Percentiles rank a stretch among this genome's conserved stretches.
Evolutionary conservation across 371 early-diverging fungal genomes (phyloP).

Genomic region (Coemansia linderi): DNA sequence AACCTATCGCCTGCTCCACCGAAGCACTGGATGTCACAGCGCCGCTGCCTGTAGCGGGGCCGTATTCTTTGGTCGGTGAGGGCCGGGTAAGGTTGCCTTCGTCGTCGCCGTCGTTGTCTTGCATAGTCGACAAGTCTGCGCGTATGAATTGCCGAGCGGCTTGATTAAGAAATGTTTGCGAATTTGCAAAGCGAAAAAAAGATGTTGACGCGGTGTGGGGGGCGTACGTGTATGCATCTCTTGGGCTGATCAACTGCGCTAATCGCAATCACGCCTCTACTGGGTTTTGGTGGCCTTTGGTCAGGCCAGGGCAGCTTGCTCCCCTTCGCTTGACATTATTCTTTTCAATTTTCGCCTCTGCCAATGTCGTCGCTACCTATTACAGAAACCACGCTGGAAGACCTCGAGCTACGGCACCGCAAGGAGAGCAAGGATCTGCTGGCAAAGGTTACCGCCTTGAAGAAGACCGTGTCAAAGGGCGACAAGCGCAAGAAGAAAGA

Average conservation of each 20-base stretch:
- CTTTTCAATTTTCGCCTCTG: not conserved
- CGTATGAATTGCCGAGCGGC: not conserved
- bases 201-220: not conserved
- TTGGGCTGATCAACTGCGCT: not conserved
- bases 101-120: conserved; percentile 2
- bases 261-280: not conserved
- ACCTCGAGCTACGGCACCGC: conserved; percentile 72
- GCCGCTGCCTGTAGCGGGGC: not conserved
- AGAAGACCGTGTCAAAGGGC: conserved; percentile 73
- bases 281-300: not conserved
- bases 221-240: not conserved
- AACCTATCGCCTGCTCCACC: conserved; percentile 2
- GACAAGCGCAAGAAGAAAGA: conserved; percentile 90
- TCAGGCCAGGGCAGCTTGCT: not conserved
- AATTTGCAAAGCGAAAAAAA: not conserved
- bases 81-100: not conserved
- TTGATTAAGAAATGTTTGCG: not conserved
- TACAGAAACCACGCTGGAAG: conserved; percentile 46
- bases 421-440: conserved; percentile 74
- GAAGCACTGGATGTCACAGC: not conserved
- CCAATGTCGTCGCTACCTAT: not conserved
- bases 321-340: not conserved
- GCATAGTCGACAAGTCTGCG: not conserved
- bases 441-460: conserved; percentile 69
- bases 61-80: not conserved